Evolutionary conservation across 2,329 filamentous ascomycete genomes (phyloP).

Genomic region (Colletotrichum musicola): DNA sequence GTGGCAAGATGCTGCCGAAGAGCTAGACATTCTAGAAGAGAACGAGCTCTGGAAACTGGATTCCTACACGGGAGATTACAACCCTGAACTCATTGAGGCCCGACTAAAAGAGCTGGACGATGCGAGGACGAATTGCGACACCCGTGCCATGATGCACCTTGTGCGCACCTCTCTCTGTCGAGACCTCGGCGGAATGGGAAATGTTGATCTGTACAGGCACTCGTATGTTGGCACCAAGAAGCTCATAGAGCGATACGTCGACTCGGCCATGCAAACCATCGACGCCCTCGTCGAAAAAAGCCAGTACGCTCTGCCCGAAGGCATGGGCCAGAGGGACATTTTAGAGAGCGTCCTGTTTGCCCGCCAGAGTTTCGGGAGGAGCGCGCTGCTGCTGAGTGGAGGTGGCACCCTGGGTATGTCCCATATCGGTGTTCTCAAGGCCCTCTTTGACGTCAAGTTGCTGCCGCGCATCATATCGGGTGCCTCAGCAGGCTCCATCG

Average conservation of each 20-base stretch:
- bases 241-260: slow-evolving; percentile 88
- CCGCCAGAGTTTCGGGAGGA: slow-evolving; percentile 86
- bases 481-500: slow-evolving; percentile 88
- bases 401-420: slow-evolving; percentile 94
- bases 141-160: slow-evolving; percentile 82
- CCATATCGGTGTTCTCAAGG: slow-evolving; percentile 88
- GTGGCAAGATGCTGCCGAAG: slow-evolving; percentile 81
- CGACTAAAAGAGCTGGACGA: slow-evolving; percentile 81
- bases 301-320: slow-evolving; percentile 60
- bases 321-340: slow-evolving; percentile 68
- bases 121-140: slow-evolving; percentile 78
- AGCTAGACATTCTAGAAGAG: slow-evolving; percentile 83
- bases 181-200: slow-evolving; percentile 88
- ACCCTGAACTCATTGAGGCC: slow-evolving; percentile 75
- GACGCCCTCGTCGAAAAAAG: slow-evolving; percentile 75
- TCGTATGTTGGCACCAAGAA: slow-evolving; percentile 88
- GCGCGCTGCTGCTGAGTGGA: slow-evolving; percentile 84
- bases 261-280: slow-evolving; percentile 81
- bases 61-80: slow-evolving; percentile 73
- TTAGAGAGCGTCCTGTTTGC: slow-evolving; percentile 79
- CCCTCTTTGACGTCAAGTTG: slow-evolving; percentile 79
- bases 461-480: slow-evolving; percentile 90
- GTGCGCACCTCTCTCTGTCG: slow-evolving; percentile 84
- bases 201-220: slow-evolving; percentile 84
- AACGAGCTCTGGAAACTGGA: slow-evolving; percentile 86